Evolutionary conservation across 192 early-diverging fungal species (phyloP).

Genomic region (Lobosporangium transversale): DNA sequence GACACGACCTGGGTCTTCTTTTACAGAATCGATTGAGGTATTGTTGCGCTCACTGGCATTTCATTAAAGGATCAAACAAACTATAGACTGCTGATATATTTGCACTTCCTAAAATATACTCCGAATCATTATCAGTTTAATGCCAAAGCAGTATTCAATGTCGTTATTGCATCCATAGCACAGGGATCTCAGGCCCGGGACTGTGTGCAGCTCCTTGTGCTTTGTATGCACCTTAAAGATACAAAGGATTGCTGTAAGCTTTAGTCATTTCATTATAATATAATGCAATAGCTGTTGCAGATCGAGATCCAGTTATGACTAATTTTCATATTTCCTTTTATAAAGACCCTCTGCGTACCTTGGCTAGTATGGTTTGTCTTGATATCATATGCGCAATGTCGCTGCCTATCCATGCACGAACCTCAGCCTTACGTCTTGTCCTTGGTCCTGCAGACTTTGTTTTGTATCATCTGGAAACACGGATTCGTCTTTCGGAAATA

Average conservation of each 20-base stretch:
- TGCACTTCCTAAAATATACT: no score
- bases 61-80: no score
- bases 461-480: conserved; percentile 27
- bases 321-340: not conserved
- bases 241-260: conserved; percentile 24
- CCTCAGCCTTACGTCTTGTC: conserved; percentile 15
- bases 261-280: not conserved
- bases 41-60: no score
- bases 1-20: not conserved
- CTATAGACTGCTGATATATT: no score
- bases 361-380: conserved; percentile 7
- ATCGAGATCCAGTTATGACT: not conserved
- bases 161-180: conserved; percentile 24
- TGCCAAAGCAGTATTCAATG: conserved; percentile 29
- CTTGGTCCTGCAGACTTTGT: conserved; percentile 35
- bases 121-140: conserved; percentile 33
- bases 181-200: conserved; percentile 15
- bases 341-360: conserved; percentile 25
- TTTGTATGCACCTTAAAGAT: conserved; percentile 31
- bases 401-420: conserved; percentile 21
- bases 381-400: conserved; percentile 10
- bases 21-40: conserved; percentile 29
- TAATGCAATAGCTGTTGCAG: not conserved
- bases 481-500: conserved; percentile 9
- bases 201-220: conserved; percentile 14